Evolutionary conservation across 129 eudicot genomes (phyloP).

Genomic region (Chrysanthemum makinoi): DNA sequence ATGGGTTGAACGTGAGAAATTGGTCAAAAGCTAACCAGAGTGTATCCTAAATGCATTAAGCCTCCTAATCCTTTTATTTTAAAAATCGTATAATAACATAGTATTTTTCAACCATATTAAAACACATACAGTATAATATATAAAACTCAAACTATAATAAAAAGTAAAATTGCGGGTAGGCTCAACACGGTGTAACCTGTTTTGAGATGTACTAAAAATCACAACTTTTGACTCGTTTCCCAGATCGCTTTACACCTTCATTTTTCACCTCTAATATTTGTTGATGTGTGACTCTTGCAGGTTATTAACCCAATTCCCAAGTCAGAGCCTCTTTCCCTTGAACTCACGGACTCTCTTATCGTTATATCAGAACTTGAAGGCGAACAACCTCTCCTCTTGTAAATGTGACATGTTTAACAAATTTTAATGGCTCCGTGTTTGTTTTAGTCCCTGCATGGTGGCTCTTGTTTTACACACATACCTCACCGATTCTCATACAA

Average conservation of each 20-base stretch:
- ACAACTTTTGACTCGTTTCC: too few relatives aligned
- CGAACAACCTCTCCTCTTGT: slow-evolving; percentile 55
- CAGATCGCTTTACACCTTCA: too few relatives aligned
- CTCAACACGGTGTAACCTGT: too few relatives aligned
- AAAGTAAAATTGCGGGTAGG: background rate
- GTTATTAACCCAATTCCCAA: slow-evolving; percentile 86
- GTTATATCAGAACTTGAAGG: slow-evolving; percentile 94
- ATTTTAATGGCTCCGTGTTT: slow-evolving; percentile 12
- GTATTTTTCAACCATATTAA: background rate
- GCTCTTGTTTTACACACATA: background rate
- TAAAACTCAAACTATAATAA: too few relatives aligned
- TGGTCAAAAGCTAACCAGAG: background rate
- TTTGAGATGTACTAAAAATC: too few relatives aligned
- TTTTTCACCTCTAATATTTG: too few relatives aligned
- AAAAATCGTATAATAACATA: background rate
- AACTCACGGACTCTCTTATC: slow-evolving; percentile 60
- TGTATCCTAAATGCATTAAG: too few relatives aligned
- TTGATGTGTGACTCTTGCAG: slow-evolving; percentile 39
- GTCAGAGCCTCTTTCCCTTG: slow-evolving; percentile 69
- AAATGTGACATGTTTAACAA: slow-evolving; percentile 20
- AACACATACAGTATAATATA: background rate
- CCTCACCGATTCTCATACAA: slow-evolving; percentile 2
- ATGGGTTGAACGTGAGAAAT: background rate
- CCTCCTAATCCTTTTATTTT: too few relatives aligned
- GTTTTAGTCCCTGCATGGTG: slow-evolving; percentile 24